Conservation (phyloP, 371 early-diverging fungal species). For the Syncephalastrum monosporum region DNA sequence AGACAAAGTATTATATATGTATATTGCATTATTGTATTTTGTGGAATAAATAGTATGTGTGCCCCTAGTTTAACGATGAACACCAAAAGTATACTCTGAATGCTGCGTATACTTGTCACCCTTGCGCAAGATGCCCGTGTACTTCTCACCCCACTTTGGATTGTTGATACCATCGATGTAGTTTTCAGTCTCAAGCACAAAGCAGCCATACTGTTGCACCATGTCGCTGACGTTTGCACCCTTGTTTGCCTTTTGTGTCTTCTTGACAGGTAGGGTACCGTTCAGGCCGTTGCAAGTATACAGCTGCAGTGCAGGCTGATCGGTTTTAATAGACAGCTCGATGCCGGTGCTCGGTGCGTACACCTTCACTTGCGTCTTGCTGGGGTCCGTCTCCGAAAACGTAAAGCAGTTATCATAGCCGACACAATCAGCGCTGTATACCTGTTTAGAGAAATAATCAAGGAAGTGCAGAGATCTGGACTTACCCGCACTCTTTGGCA, state of each 20-base stretch:
- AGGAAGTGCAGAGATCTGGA: neutral
- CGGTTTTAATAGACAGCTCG: constrained; percentile 18
- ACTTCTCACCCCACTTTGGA: constrained; percentile 16
- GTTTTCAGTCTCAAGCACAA: constrained; percentile 24
- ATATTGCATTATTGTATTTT: no score
- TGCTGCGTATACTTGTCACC: constrained; percentile 17
- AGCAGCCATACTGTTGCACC: constrained; percentile 21
- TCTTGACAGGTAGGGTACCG: constrained; percentile 24
- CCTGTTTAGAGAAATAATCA: neutral
- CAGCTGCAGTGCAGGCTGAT: constrained; percentile 23
- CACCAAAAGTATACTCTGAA: constrained; percentile 13
- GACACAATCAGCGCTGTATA: constrained; percentile 14
- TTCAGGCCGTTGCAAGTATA: constrained; percentile 19
- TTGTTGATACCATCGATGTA: constrained; percentile 27
- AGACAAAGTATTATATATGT: no score
- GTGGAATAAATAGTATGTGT: no score
- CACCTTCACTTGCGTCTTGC: constrained; percentile 15
- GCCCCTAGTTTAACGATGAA: neutral
- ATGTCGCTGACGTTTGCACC: neutral
- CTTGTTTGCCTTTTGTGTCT: constrained; percentile 9
- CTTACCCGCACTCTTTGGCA: constrained; percentile 20
- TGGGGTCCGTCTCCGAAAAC: constrained; percentile 18
- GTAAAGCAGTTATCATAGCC: constrained; percentile 37
- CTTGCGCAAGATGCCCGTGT: constrained; percentile 12
- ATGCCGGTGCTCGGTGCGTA: constrained; percentile 23